Evolutionary conservation across 2,329 filamentous ascomycete genomes (phyloP), one percentile per base, ranked within the genome.

Genomic region (Taxawa tesnikishii): DNA sequence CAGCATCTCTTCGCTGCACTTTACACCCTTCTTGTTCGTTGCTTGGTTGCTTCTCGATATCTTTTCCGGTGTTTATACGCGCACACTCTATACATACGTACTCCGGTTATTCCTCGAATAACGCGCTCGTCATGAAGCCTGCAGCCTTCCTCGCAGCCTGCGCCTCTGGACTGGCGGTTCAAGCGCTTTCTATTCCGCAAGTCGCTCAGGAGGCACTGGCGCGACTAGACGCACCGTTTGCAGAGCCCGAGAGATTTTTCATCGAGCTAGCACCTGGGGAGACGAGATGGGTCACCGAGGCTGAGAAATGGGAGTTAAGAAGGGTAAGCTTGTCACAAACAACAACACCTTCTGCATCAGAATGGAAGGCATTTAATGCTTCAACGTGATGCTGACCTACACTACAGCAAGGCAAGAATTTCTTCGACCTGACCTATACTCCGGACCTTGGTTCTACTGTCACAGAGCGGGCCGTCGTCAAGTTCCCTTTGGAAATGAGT

Each of bases 391-490:
- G 12, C 6, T 12, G 32, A 16, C 32, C 26, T 4, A 5, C n/a
- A 11, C 5, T 8, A 21, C 14, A 36, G 83, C 70, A 82, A 52
- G 85, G 85, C 48, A 68, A 78, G 44, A 81, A 78, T 49, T 96
- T 96, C 67, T 92, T 96, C 70, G 88, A 96, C 60, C 87, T 96
- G 49, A 94, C 90, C 38, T 70, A 83, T 26, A 73, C 76, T 34
- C 63, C 67, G 31, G 69, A 80, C 30, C 68, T 81, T 40, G 81
- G 79, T 37, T 34, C 56, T 27, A 50, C 47, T 12, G 41, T 42
- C 33, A 35, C 34, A 26, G 28, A 29, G 25, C 31, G 32, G 3
- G 28, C 27, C 21, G 36, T 69, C 39, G 65, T 77, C 42, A 63
- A 59, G 28, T 92, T 79, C 51, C 85, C 84, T 2, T 61, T 68